Conservation (phyloP, 2,329 filamentous ascomycete genomes). For the Boeremia exigua region DNA sequence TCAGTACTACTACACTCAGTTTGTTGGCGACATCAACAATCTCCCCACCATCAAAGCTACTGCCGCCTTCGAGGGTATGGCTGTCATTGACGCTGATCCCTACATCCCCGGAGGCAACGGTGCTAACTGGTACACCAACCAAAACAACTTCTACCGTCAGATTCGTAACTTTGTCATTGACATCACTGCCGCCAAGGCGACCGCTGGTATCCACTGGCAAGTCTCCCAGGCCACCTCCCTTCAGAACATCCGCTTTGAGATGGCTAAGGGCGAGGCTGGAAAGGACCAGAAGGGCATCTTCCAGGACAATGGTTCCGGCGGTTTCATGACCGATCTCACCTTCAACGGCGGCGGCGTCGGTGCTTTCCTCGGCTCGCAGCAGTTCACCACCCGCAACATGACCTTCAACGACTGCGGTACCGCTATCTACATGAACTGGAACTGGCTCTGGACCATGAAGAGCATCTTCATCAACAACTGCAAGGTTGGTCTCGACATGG, state of each 20-base stretch:
- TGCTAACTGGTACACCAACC: conserved; percentile 59
- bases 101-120: conserved; percentile 70
- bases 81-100: conserved; percentile 85
- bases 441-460: conserved; percentile 59
- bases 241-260: conserved; percentile 67
- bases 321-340: conserved; percentile 64
- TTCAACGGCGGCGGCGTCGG: conserved; percentile 68
- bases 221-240: conserved; percentile 69
- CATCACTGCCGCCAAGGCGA: conserved; percentile 46
- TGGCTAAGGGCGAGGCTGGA: conserved; percentile 53
- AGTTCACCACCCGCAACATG: conserved; percentile 62
- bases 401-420: conserved; percentile 58
- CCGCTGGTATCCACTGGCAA: conserved; percentile 69
- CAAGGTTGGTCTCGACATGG: conserved; percentile 57
- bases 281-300: conserved; percentile 65
- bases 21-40: conserved; percentile 79
- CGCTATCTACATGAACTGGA: conserved; percentile 62
- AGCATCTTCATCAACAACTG: conserved; percentile 56
- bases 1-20: conserved; percentile 91
- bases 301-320: conserved; percentile 66
- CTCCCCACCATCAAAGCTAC: conserved; percentile 74
- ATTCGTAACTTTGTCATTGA: conserved; percentile 62
- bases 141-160: conserved; percentile 63
- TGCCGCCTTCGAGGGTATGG: conserved; percentile 77
- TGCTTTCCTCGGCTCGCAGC: conserved; percentile 68